phyloP scores from a whole-genome alignment of 495 filamentous ascomycete genomes.

The Xylaria castorea region DNA sequence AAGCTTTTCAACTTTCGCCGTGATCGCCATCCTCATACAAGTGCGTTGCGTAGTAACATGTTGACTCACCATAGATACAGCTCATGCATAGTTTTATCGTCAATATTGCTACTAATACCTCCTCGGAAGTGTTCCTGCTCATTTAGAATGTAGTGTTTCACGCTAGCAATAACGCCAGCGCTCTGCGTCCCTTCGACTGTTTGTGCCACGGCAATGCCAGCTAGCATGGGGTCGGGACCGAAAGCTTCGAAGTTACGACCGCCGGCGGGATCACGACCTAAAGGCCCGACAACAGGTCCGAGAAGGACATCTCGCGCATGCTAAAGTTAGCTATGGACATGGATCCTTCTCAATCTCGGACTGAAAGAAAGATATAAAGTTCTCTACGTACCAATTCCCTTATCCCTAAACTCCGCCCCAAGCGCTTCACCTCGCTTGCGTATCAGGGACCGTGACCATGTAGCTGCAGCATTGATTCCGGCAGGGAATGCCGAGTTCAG shows the following conservation, averaged over 20 bases:
- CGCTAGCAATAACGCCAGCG: constrained; percentile 63
- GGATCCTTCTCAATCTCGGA: background rate
- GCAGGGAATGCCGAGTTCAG: constrained; percentile 74
- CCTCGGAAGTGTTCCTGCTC: constrained; percentile 52
- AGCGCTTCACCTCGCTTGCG: constrained; percentile 64
- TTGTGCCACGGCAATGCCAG: constrained; percentile 60
- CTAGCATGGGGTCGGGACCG: constrained; percentile 66
- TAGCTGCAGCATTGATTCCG: constrained; percentile 76
- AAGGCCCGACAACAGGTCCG: constrained; percentile 59
- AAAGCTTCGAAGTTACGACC: constrained; percentile 74
- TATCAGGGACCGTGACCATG: constrained; percentile 71
- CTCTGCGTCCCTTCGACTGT: constrained; percentile 64
- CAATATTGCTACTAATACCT: constrained; percentile 60
- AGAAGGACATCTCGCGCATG: constrained; percentile 50
- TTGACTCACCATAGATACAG: constrained; percentile 65
- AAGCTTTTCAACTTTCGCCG: background rate
- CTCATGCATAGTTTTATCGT: constrained; percentile 71
- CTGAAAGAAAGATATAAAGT: constrained; percentile 28
- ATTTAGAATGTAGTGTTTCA: constrained; percentile 65
- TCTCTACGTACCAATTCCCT: constrained; percentile 63
- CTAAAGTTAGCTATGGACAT: constrained; percentile 10
- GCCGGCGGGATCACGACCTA: constrained; percentile 65
- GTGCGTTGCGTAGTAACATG: background rate
- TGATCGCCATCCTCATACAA: background rate
- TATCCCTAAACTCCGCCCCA: constrained; percentile 64